Conservation (phyloP, 305 asterid species). For the Striga hermonthica region DNA sequence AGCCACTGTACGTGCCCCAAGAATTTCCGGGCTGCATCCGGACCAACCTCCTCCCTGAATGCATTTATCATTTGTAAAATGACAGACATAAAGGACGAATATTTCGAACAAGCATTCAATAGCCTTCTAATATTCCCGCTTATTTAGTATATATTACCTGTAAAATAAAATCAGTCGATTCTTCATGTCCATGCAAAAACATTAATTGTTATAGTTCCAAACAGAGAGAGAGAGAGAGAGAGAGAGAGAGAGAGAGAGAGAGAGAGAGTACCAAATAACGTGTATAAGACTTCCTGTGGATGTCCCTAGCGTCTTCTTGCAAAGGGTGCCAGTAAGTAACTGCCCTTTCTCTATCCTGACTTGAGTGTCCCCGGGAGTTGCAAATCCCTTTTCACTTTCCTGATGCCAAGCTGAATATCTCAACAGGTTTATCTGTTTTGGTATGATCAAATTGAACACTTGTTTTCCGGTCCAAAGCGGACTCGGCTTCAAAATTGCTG, state of each 20-base stretch:
- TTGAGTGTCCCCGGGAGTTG: slow-evolving; percentile 97
- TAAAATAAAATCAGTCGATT: neutral
- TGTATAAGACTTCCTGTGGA: slow-evolving; percentile 95
- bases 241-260: neutral
- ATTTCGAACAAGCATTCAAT: slow-evolving; percentile 2
- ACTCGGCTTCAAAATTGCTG: slow-evolving; percentile 89
- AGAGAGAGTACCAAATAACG: slow-evolving; percentile 72
- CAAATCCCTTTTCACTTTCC: slow-evolving; percentile 73
- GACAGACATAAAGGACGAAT: slow-evolving; percentile 3
- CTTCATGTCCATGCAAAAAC: neutral
- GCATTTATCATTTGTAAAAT: slow-evolving; percentile 22
- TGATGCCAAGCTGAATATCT: slow-evolving; percentile 94
- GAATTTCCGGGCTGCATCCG: slow-evolving; percentile 97
- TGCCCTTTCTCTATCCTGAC: slow-evolving; percentile 96
- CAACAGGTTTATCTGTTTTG: slow-evolving; percentile 83
- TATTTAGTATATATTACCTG: neutral
- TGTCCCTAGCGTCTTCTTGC: slow-evolving; percentile 96
- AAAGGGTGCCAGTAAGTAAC: slow-evolving; percentile 87
- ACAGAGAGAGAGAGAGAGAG: neutral
- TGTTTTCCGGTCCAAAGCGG: slow-evolving; percentile 99
- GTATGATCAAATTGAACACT: slow-evolving; percentile 89
- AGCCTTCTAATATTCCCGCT: neutral
- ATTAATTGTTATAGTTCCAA: slow-evolving; percentile 4
- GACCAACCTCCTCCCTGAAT: slow-evolving; percentile 97
- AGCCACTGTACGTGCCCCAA: slow-evolving; percentile 99